Evolutionary conservation across 1,284 basidiomycete species (phyloP).

Genomic region (Cryptococcus depauperatus): DNA sequence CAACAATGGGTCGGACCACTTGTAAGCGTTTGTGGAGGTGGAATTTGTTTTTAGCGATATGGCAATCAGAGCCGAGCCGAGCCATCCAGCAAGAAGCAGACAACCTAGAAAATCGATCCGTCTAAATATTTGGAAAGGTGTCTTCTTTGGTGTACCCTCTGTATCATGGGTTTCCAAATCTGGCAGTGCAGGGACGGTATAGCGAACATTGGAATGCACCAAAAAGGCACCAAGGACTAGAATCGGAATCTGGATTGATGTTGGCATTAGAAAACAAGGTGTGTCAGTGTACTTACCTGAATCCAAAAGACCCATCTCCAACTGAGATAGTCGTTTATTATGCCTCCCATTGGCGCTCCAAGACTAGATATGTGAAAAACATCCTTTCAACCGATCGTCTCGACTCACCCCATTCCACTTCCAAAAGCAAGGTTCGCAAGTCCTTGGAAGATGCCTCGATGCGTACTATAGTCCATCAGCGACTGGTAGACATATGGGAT

Average conservation of each 20-base stretch:
- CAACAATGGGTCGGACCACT: constrained; percentile 63
- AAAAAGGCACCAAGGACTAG: constrained; percentile 60
- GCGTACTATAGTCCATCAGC: constrained; percentile 52
- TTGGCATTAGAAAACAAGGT: not conserved
- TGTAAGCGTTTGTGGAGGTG: constrained; percentile 18
- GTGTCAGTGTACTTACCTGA: constrained; percentile 48
- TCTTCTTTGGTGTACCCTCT: constrained; percentile 49
- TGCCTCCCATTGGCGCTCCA: constrained; percentile 84
- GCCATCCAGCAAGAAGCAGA: constrained; percentile 62
- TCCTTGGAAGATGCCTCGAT: constrained; percentile 80
- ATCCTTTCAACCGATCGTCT: constrained; percentile 58
- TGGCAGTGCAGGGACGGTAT: constrained; percentile 23
- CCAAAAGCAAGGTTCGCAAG: constrained; percentile 65
- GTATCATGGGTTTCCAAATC: constrained; percentile 48
- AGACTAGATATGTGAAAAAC: constrained; percentile 37
- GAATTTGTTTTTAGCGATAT: constrained; percentile 63
- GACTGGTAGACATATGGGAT: not conserved
- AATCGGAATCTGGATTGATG: constrained; percentile 56
- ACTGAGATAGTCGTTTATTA: constrained; percentile 71
- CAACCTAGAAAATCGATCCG: constrained; percentile 78
- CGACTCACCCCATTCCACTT: constrained; percentile 18
- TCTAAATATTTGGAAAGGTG: constrained; percentile 55
- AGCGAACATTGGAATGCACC: constrained; percentile 61
- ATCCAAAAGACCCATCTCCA: constrained; percentile 58
- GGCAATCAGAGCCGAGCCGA: constrained; percentile 66